Evolutionary conservation across 805 yeast genomes (phyloP).

Genomic region (Torulaspora indica): DNA sequence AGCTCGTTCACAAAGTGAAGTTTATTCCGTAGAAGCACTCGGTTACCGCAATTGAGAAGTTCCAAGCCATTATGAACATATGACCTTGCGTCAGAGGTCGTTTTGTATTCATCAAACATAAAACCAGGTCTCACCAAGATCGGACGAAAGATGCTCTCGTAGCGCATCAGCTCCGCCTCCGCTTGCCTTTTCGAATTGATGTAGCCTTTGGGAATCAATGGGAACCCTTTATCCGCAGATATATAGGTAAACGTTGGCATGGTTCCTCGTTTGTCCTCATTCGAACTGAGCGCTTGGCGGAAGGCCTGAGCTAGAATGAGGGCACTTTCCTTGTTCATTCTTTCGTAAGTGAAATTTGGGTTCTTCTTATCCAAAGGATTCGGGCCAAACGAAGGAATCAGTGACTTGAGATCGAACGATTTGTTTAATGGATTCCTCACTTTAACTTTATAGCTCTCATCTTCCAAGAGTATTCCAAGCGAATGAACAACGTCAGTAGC

Average conservation of each 20-base stretch:
- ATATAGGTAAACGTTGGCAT: conserved; percentile 60
- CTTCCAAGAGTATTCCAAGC: conserved; percentile 70
- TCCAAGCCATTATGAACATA: conserved; percentile 42
- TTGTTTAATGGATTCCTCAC: conserved; percentile 30
- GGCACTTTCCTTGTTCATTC: conserved; percentile 67
- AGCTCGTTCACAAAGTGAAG: conserved; percentile 42
- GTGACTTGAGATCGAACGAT: conserved; percentile 6
- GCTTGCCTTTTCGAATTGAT: conserved; percentile 74
- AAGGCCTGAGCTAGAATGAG: conserved; percentile 56
- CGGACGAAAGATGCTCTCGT: conserved; percentile 48
- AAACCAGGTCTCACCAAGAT: conserved; percentile 77
- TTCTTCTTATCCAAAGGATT: conserved; percentile 50
- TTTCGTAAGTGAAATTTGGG: conserved; percentile 47
- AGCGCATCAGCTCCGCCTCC: conserved; percentile 49
- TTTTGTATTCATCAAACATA: conserved; percentile 60
- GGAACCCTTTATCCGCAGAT: conserved; percentile 72
- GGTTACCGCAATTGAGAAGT: conserved; percentile 43
- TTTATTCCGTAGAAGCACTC: conserved; percentile 38
- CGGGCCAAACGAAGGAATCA: conserved; percentile 39
- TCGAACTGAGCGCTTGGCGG: conserved; percentile 27
- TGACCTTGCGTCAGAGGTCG: conserved; percentile 24
- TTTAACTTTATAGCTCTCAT: conserved; percentile 58
- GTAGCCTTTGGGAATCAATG: conserved; percentile 65
- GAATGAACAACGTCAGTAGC: conserved; percentile 75
- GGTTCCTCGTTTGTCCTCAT: conserved; percentile 12